Evolutionary conservation across 169 alveolate genomes (phyloP), one percentile per base, ranked within the genome.

Genomic region (Eimeria acervulina): DNA sequence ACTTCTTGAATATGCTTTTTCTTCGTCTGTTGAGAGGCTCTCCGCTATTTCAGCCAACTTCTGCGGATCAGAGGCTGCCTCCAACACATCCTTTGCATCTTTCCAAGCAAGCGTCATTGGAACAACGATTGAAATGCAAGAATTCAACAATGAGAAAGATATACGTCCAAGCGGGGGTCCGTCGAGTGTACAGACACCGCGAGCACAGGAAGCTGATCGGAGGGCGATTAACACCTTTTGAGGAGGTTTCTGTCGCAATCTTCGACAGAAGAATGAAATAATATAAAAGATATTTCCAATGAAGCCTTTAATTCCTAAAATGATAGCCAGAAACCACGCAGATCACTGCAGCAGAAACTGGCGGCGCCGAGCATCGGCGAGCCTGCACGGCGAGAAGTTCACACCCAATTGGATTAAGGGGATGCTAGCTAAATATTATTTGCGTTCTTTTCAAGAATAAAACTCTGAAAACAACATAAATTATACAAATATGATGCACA

Each of bases 31-130:
- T 68, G 80, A 59, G 28, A 68, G 76, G 36, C 31, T 31, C 40
- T 90, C 80, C 5, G 84, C 95, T 15, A 90, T 90, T 17, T 70
- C 63, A 6, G 88, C 26, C n/a, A 90, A 68, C 66, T 52, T 44
- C 95, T 90, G 61, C 33, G 95, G 95, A 52, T 90, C 95, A 2
- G 95, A 33, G 21, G 95, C 95, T 2, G 95, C 89, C 8, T 31
- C 80, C 36, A 90, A 55, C 42, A 90, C 89, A 7, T 47, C 89
- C 13, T 21, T 31, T 26, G 78, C 68, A 33, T 55, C 52, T 47
- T 31, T 19, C 95, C 95, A 90, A 7, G 90, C 2, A 33, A 70
- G 1, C 51, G 52, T 13, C 83, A 70, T 70, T 70, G 42, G 26
- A 4, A 4, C 31, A 70, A 6, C 2, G 13, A 23, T 10, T 15